Evolutionary conservation across 352 stramenopile genomes (phyloP).

Genomic region (Globisporangium apiculatum): DNA sequence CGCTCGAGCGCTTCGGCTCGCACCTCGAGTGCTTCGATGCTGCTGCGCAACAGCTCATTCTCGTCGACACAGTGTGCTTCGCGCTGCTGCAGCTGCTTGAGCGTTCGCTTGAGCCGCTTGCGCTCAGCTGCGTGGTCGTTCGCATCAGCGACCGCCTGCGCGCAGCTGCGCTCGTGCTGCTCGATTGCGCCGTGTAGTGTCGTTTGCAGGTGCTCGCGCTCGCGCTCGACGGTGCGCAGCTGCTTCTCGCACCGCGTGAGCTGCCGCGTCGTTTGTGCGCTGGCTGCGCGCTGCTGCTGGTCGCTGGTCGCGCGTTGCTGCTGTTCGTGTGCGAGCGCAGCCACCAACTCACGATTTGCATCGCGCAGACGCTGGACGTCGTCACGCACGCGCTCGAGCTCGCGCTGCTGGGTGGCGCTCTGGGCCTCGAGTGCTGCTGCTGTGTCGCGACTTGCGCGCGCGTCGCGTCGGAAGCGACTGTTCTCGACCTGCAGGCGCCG

Average conservation of each 20-base stretch:
- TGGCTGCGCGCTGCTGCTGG: conserved; percentile 21
- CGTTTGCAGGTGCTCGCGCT: conserved; percentile 30
- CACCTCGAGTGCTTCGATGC: conserved; percentile 30
- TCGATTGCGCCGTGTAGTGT: conserved; percentile 31
- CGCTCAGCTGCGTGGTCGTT: conserved; percentile 26
- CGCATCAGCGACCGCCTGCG: conserved; percentile 26
- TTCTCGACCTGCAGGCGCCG: conserved; percentile 64
- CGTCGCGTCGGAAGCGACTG: conserved; percentile 58
- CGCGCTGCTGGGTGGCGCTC: conserved; percentile 28
- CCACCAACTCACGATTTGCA: conserved; percentile 25
- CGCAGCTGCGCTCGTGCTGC: conserved; percentile 24
- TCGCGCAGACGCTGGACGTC: conserved; percentile 26
- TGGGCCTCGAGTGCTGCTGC: conserved; percentile 40
- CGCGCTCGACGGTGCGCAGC: conserved; percentile 20
- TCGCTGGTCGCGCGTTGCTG: too few relatives aligned
- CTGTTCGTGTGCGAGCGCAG: conserved; percentile 24
- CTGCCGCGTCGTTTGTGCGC: conserved; percentile 30
- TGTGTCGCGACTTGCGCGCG: conserved; percentile 31
- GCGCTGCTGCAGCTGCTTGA: conserved; percentile 36
- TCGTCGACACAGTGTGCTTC: conserved; percentile 27
- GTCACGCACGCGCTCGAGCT: conserved; percentile 41
- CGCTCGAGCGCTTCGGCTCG: conserved; percentile 19
- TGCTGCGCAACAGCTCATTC: conserved; percentile 26
- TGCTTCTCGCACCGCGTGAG: conserved; percentile 42
- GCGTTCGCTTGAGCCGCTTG: conserved; percentile 41